Evolutionary conservation across 345 rosid species (phyloP).

Genomic region (Brassica carinata): DNA sequence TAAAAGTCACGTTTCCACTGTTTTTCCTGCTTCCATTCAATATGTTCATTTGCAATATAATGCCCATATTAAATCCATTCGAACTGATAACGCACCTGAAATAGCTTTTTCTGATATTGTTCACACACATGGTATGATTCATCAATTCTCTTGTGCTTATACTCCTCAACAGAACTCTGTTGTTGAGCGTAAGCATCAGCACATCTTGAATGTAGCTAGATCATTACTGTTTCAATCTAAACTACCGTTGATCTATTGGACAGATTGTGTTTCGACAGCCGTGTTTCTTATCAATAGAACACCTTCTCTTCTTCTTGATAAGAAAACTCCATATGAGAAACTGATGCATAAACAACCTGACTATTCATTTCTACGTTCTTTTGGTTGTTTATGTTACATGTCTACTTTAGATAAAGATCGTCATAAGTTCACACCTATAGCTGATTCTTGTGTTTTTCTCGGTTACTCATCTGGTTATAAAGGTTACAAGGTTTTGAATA

Average conservation of each 20-base stretch:
- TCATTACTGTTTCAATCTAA: too few species aligned
- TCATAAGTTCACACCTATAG: too few species aligned
- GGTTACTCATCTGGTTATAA: too few species aligned
- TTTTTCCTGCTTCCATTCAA: neutral
- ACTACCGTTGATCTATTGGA: neutral
- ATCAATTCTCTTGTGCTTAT: neutral
- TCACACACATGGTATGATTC: neutral
- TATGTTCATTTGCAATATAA: neutral
- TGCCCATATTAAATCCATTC: too few species aligned
- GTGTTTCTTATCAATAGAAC: neutral
- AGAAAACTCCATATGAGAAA: neutral
- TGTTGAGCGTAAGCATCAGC: neutral
- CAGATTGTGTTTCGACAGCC: neutral
- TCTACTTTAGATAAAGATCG: neutral
- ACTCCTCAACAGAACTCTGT: neutral
- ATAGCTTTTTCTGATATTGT: neutral
- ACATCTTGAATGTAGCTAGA: too few species aligned
- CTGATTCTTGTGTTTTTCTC: too few species aligned
- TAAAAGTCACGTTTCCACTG: neutral
- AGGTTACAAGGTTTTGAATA: neutral
- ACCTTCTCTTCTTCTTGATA: neutral
- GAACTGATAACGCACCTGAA: neutral
- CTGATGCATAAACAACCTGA: too few species aligned
- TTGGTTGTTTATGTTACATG: neutral
- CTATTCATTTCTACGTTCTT: too few species aligned